Conservation (phyloP, 179 eudicot genomes). For the Drosera spatulata region DNA sequence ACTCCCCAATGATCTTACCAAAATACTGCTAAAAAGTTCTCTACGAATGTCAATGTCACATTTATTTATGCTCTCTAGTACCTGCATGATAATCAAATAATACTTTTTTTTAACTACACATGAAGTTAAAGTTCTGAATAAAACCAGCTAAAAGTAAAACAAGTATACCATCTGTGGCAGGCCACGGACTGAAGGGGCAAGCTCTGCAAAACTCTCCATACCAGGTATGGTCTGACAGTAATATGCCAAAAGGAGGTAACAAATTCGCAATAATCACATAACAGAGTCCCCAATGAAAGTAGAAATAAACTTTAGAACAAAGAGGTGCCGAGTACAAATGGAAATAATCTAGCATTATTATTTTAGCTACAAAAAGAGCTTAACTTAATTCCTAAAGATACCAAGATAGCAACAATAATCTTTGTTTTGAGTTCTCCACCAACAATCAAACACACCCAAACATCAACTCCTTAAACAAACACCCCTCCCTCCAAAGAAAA, state of each 20-base stretch:
- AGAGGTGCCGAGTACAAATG: background rate
- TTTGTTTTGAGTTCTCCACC: too few relatives aligned
- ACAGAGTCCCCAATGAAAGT: background rate
- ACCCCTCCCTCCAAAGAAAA: too few relatives aligned
- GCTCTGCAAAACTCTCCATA: slow-evolving; percentile 69
- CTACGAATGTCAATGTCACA: slow-evolving; percentile 96
- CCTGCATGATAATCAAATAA: slow-evolving; percentile 31
- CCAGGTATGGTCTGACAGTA: slow-evolving; percentile 82
- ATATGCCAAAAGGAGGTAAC: background rate
- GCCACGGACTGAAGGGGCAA: slow-evolving; percentile 66
- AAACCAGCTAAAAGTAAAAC: slow-evolving; percentile 1
- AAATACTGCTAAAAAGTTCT: slow-evolving; percentile 84
- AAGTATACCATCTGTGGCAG: slow-evolving; percentile 79
- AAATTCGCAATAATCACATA: background rate
- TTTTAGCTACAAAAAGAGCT: too few relatives aligned
- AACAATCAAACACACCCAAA: background rate
- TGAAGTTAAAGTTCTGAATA: background rate
- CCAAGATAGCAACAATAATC: too few relatives aligned
- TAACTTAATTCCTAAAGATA: too few relatives aligned
- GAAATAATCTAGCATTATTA: too few relatives aligned
- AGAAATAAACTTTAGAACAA: background rate
- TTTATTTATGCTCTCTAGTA: slow-evolving; percentile 92
- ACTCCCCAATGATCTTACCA: slow-evolving; percentile 36
- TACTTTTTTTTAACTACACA: background rate
- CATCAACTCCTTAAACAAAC: too few relatives aligned